These are phyloP conservation scores for Calendula officinalis DNA, from an alignment of 129 eudicot species.

Conservation along the genomic window DNA sequence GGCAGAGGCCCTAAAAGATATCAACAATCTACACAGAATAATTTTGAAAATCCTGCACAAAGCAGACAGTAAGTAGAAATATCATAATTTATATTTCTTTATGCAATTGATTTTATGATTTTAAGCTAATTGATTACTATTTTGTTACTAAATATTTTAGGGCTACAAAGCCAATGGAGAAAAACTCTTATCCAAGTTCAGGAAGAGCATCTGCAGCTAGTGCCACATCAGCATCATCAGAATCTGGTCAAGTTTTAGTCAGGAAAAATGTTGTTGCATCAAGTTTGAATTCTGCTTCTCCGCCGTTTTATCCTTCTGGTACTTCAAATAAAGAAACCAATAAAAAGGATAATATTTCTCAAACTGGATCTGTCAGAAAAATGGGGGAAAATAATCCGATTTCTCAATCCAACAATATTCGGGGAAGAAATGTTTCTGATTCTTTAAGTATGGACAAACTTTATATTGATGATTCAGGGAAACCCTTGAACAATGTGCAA, in stretches of 20 bases:
- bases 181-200: conserved; percentile 42
- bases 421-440: conserved; percentile 51
- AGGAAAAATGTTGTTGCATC: conserved; percentile 57
- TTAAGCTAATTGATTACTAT: not conserved
- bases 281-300: conserved; percentile 73
- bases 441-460: conserved; percentile 64
- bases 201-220: conserved; percentile 37
- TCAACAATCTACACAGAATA: conserved; percentile 45
- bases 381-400: conserved; percentile 26
- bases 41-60: conserved; percentile 36
- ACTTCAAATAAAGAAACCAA: conserved; percentile 57
- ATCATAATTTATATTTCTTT: not conserved
- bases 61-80: conserved; percentile 53
- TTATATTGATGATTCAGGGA: conserved; percentile 47
- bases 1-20: conserved; percentile 81
- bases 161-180: conserved; percentile 45
- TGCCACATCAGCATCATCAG: conserved; percentile 38
- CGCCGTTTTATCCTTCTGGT: conserved; percentile 88
- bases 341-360: conserved; percentile 43
- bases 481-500: conserved; percentile 6
- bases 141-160: conserved; percentile 17
- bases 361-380: conserved; percentile 36
- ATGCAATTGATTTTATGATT: not conserved
- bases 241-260: conserved; percentile 37
- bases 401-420: conserved; percentile 38